Conservation (phyloP, 305 asterid genomes). For the Fraxinus velutina region DNA sequence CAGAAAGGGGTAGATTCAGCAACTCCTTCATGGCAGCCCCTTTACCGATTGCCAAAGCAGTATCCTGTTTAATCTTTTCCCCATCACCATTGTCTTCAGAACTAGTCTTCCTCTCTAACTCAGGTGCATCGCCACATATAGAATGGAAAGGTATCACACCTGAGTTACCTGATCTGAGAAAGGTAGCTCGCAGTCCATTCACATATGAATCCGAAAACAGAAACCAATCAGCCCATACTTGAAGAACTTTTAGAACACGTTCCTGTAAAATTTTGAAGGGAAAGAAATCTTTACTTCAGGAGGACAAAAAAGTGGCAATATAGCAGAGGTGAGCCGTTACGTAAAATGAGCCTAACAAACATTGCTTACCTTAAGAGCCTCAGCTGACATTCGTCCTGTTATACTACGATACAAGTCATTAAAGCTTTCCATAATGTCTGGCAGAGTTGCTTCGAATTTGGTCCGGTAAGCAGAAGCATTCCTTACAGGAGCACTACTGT, state of each 20-base stretch:
- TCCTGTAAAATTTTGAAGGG: conserved; percentile 31
- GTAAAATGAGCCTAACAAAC: conserved; percentile 12
- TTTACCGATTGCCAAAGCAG: conserved; percentile 55
- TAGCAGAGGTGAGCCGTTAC: conserved; percentile 40
- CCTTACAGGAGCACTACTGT: conserved; percentile 95
- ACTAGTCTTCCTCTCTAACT: conserved; percentile 36
- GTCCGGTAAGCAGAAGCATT: conserved; percentile 97
- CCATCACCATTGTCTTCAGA: conserved; percentile 35
- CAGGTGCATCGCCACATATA: conserved; percentile 61
- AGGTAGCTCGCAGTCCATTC: conserved; percentile 89
- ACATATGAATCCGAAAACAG: conserved; percentile 63
- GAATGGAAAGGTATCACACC: conserved; percentile 84
- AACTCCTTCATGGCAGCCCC: conserved; percentile 61
- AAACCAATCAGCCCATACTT: conserved; percentile 63
- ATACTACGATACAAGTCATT: conserved; percentile 64
- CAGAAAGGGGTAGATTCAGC: conserved; percentile 42
- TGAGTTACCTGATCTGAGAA: conserved; percentile 78
- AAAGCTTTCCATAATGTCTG: conserved; percentile 56
- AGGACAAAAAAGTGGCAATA: conserved; percentile 1
- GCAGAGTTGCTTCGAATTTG: conserved; percentile 73
- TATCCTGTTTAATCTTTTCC: conserved; percentile 41
- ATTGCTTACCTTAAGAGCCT: conserved; percentile 78
- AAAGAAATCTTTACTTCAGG: conserved; percentile 24
- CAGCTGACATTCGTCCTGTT: conserved; percentile 94
- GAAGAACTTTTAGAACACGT: conserved; percentile 54